phyloP scores from a whole-genome alignment of 345 rosid genomes.

The Boechera stricta region DNA sequence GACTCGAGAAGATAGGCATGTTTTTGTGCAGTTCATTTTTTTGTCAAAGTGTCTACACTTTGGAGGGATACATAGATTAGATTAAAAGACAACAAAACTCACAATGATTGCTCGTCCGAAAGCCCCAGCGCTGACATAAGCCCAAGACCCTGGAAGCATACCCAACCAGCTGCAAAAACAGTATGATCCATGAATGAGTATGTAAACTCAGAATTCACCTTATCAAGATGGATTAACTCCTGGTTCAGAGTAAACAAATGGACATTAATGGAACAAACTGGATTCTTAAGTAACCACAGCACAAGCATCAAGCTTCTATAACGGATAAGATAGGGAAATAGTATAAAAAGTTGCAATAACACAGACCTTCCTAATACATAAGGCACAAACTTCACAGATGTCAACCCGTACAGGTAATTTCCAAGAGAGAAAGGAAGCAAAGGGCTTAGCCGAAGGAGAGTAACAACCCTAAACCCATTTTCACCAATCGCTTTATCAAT shows the following conservation, averaged over 20 bases:
- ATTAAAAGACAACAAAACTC: conserved; percentile 43
- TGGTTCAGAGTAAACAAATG: neutral
- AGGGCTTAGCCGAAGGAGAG: conserved; percentile 93
- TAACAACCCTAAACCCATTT: conserved; percentile 90
- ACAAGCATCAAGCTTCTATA: neutral
- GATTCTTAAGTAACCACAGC: neutral
- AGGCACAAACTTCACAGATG: conserved; percentile 91
- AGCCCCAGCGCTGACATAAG: conserved; percentile 97
- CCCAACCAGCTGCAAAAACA: conserved; percentile 85
- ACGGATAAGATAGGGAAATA: neutral
- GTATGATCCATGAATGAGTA: conserved; percentile 14
- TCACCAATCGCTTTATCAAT: conserved; percentile 98
- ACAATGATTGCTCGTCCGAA: conserved; percentile 93
- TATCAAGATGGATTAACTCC: neutral
- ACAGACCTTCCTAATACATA: conserved; percentile 93
- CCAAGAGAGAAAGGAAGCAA: conserved; percentile 97
- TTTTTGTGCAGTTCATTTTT: neutral
- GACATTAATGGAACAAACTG: neutral
- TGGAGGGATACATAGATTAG: neutral
- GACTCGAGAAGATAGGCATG: conserved; percentile 21
- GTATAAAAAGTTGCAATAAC: conserved; percentile 4
- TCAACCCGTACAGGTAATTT: conserved; percentile 90
- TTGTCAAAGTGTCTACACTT: neutral
- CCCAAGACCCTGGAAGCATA: conserved; percentile 99
- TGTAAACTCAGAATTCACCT: neutral